phyloP scores from a whole-genome alignment of 345 rosid species.

The Populus tremula region DNA sequence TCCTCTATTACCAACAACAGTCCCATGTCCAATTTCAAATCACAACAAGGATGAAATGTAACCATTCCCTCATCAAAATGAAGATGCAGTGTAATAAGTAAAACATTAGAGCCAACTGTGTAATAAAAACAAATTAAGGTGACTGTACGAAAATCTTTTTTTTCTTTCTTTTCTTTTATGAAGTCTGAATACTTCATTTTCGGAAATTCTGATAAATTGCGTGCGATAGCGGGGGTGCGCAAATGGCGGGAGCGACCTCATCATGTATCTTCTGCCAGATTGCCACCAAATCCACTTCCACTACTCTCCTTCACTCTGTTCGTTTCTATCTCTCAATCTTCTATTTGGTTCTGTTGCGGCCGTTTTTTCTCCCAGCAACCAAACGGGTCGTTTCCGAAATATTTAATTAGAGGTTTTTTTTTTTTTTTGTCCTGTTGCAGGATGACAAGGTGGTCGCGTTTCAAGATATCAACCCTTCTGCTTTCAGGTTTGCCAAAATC shows the following conservation, averaged over 20 bases:
- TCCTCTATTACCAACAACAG: too few species aligned
- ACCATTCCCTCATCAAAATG: too few species aligned
- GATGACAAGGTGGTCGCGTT: constrained; percentile 82
- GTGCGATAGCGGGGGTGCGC: neutral
- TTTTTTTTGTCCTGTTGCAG: constrained; percentile 33
- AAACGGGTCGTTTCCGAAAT: neutral
- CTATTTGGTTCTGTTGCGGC: constrained; percentile 8
- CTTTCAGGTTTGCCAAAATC: constrained; percentile 52
- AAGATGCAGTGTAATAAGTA: too few species aligned
- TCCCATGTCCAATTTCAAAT: too few species aligned
- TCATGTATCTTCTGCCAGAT: constrained; percentile 75
- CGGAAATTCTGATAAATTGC: constrained; percentile 40
- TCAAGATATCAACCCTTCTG: constrained; percentile 77
- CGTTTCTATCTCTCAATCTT: constrained; percentile 6
- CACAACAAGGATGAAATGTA: too few species aligned
- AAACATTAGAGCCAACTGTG: too few species aligned
- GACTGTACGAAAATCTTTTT: neutral
- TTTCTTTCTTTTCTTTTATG: too few species aligned
- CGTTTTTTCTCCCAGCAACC: constrained; percentile 9
- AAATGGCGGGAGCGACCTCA: constrained; percentile 57
- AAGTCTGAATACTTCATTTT: neutral
- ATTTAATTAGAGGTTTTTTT: constrained; percentile 2
- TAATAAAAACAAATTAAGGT: neutral
- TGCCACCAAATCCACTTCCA: constrained; percentile 43
- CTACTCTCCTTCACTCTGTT: constrained; percentile 66